Base-by-base conservation (phyloP, 352 stramenopile genomes). In the Globisporangium splendens region DNA sequence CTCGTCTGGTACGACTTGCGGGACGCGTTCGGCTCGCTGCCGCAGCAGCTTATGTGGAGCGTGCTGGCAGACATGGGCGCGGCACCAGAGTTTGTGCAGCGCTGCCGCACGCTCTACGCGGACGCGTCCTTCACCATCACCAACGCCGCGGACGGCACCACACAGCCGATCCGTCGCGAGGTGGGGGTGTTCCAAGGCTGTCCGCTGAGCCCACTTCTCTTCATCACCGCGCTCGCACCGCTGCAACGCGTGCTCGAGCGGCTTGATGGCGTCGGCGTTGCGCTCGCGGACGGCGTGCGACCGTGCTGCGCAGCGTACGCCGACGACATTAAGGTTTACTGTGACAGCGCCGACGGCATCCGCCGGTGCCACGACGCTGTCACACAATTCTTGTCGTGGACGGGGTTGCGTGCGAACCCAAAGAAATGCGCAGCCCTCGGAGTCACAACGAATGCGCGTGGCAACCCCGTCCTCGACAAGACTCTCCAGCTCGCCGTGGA, bases 241-340 rank as follows among this genome's bases (percentile, higher is more conserved):
- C 20, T 59, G 39, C 20, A 5, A n/a, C n/a, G n/a, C n/a, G n/a
- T n/a, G n/a, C 46, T 44, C 28, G 1, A 42, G 20, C 13, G 39
- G 21, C 20, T 31, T 6, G 2, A 2, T 6, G 24, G 24, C 24
- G 24, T 31, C 24, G 24, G 24, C 24, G 24, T 31, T 31, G 2
- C 24, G 2, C 24, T 31, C 2, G 24, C 24, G 24, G 24, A 31
- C 24, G 24, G 38, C 53, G 14, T 46, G 33, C 42, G 24, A 2
- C 6, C 24, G 38, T 50, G 59, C 24, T 38, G 3, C 5, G 44
- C 56, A 2, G 54, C 61, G 1, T 68, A 69, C 43, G 65, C 47
- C 0, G 59, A 70, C 46, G 61, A 73, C 53, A 28, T 69, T 1
- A 69, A 65, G 54, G 43, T 72, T 8, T 72, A 64, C 61, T 58